Conservation (phyloP, 495 filamentous ascomycete genomes). For the Penicillium egyptiacum region DNA sequence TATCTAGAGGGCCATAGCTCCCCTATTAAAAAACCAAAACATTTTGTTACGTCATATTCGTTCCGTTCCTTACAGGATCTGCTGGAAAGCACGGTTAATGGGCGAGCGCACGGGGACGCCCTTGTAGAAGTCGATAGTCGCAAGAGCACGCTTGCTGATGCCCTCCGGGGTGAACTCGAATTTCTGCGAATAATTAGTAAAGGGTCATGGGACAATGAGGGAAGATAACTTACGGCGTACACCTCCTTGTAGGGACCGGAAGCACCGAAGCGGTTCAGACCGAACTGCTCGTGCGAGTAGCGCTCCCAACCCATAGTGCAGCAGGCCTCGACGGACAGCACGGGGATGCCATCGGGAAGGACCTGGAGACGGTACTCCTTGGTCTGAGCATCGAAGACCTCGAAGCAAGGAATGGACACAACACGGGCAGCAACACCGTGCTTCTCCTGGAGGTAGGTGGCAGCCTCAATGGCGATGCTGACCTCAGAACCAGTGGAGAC, state of each 20-base stretch:
- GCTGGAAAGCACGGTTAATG: conserved; percentile 76
- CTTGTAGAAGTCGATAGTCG: conserved; percentile 97
- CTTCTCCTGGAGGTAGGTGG: conserved; percentile 84
- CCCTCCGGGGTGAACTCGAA: conserved; percentile 99
- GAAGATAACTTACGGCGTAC: conserved; percentile 69
- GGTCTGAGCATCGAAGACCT: conserved; percentile 91
- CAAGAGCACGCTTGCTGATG: conserved; percentile 87
- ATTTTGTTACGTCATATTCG: conserved; percentile 27
- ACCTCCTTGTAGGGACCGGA: conserved; percentile 97
- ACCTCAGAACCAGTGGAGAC: conserved; percentile 97
- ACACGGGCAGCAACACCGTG: conserved; percentile 87
- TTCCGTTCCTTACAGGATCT: conserved; percentile 42
- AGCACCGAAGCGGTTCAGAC: conserved; percentile 96
- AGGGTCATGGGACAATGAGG: not conserved
- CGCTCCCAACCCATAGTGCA: conserved; percentile 94
- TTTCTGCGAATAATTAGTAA: conserved; percentile 58
- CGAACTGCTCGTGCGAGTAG: conserved; percentile 98
- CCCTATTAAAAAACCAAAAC: conserved; percentile 30
- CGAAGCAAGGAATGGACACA: conserved; percentile 94
- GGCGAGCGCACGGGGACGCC: conserved; percentile 85
- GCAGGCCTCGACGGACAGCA: conserved; percentile 92
- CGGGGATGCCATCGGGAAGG: conserved; percentile 91
- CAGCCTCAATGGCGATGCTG: conserved; percentile 86
- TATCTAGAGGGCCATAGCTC: conserved; percentile 25
- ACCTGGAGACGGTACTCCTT: conserved; percentile 92